A percentile compares a stretch with the other conserved stretches of the same genome.
These are phyloP conservation scores for Irpex lacteus DNA, from an alignment of 1,284 basidiomycete species.

Conservation along the genomic window DNA sequence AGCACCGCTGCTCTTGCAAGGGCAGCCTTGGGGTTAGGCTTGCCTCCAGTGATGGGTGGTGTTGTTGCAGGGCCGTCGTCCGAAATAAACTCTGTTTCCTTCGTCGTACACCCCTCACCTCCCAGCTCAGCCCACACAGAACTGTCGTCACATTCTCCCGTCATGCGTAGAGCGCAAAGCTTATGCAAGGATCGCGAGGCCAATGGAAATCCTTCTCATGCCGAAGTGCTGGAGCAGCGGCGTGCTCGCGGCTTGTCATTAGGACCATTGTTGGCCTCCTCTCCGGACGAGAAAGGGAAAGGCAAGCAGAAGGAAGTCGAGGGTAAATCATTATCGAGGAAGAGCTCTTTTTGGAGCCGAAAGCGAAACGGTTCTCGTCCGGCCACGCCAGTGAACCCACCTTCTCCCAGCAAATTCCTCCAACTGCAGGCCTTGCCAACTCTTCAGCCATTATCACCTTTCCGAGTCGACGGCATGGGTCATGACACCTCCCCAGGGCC, in stretches of 20 bases:
- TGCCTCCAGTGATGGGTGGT: slow-evolving; percentile 49
- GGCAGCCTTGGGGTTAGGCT: slow-evolving; percentile 54
- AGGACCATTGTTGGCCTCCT: slow-evolving; percentile 37
- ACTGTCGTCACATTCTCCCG: slow-evolving; percentile 14
- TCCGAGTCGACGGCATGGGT: slow-evolving; percentile 32
- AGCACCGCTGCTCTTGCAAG: slow-evolving; percentile 51
- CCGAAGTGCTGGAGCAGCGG: slow-evolving; percentile 35
- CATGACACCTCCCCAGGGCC: neutral
- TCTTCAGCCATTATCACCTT: slow-evolving; percentile 51
- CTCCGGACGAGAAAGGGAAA: slow-evolving; percentile 38
- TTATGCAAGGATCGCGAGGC: slow-evolving; percentile 35
- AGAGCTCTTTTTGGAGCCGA: slow-evolving; percentile 53
- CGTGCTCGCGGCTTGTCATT: slow-evolving; percentile 42
- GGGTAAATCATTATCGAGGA: slow-evolving; percentile 43
- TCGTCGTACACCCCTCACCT: slow-evolving; percentile 23
- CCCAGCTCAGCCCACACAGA: slow-evolving; percentile 15
- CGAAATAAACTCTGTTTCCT: slow-evolving; percentile 41
- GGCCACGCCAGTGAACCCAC: slow-evolving; percentile 19
- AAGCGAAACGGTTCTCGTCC: slow-evolving; percentile 33
- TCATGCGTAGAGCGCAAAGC: slow-evolving; percentile 45
- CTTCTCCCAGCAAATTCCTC: slow-evolving; percentile 22
- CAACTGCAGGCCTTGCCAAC: slow-evolving; percentile 40
- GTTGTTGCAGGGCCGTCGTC: slow-evolving; percentile 36
- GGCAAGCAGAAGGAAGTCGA: slow-evolving; percentile 34
- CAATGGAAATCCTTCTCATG: slow-evolving; percentile 15